Percentiles rank a stretch among this genome's conserved stretches.
These are phyloP conservation scores for Dryadomyces sulphureus DNA, from an alignment of 2,329 filamentous ascomycete genomes.

Conservation along the genomic window DNA sequence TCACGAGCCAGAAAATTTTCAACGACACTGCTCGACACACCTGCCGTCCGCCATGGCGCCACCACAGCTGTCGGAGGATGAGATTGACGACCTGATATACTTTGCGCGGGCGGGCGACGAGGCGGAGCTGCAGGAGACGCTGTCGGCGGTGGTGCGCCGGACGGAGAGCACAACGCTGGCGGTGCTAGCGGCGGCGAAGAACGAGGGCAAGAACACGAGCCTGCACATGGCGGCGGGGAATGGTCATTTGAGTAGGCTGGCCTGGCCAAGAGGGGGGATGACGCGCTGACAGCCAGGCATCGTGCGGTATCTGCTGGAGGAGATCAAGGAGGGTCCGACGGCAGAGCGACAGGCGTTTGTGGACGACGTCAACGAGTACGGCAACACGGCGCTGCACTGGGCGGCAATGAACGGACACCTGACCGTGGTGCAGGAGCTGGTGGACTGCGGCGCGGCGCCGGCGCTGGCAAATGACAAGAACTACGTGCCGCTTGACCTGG, in stretches of 20 bases:
- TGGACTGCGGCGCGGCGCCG: conserved; percentile 64
- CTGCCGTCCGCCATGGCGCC: conserved; percentile 4
- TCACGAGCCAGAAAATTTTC: neutral
- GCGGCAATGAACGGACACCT: conserved; percentile 82
- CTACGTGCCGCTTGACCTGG: conserved; percentile 64
- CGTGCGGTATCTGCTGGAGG: conserved; percentile 27
- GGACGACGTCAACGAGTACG: conserved; percentile 60
- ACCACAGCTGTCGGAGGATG: conserved; percentile 52
- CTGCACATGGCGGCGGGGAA: conserved; percentile 91
- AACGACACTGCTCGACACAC: too few relatives aligned
- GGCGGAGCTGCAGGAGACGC: conserved; percentile 44
- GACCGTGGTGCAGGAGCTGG: conserved; percentile 59
- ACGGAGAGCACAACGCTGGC: conserved; percentile 46
- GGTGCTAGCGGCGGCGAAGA: conserved; percentile 48
- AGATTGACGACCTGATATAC: conserved; percentile 87
- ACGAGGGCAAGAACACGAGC: conserved; percentile 63
- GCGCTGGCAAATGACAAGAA: conserved; percentile 70
- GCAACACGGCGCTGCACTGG: conserved; percentile 91
- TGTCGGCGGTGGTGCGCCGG: conserved; percentile 46
- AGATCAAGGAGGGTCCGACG: conserved; percentile 24
- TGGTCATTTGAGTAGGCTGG: conserved; percentile 54
- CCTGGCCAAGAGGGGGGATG: too few relatives aligned
- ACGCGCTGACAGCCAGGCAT: conserved; percentile 21
- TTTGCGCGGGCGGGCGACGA: conserved; percentile 66
- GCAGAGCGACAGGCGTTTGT: conserved; percentile 37